Base-by-base conservation (phyloP, 1,139 yeast genomes). In the Candida gigantensis region DNA sequence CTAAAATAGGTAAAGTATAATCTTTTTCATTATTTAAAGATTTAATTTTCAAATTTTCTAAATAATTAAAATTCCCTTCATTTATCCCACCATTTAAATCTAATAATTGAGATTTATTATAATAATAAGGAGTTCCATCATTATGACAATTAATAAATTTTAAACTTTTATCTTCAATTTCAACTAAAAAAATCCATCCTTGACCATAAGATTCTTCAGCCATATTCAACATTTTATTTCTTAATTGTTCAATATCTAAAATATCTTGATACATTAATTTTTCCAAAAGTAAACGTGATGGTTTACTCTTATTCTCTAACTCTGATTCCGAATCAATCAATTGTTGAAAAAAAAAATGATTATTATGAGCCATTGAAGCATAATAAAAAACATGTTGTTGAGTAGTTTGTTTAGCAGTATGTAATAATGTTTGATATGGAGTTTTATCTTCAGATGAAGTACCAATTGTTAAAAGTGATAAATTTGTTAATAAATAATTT, bases 351-450 rank as follows among this genome's bases (percentile, higher is more conserved):
- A 85, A 88, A 41, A 92, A 72, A 63, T 92, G 98, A 66, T 92
- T 92, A 65, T 89, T 90, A 65, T 86, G 95, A 2, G 90, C 83
- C 58, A 86, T 96, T 4, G 96, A 85, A 9, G 98, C 97, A 55
- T 74, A 79, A 64, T 89, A 94, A 72, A 84, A 90, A 10, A 84
- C 67, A 41, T 79, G 78, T 28, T 90, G 84, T 51, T 78, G 78
- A 28, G 81, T 78, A 23, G 86, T 72, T 49, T 79, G 79, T 52
- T 78, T 77, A 6, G 94, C 86, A 1, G 95, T 80, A 50, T 81
- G 76, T 43, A 86, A 68, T 47, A 88, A 62, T 44, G 89, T 80
- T 45, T 86, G 88, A 58, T 84, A 81, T 3, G 97, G 94, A 14
- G 75, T 68, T 56, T 87, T 77, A 8, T 85, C 74, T 61, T 89